Conservation (phyloP, 352 stramenopile species). For the Pelagophyceae sp. region DNA sequence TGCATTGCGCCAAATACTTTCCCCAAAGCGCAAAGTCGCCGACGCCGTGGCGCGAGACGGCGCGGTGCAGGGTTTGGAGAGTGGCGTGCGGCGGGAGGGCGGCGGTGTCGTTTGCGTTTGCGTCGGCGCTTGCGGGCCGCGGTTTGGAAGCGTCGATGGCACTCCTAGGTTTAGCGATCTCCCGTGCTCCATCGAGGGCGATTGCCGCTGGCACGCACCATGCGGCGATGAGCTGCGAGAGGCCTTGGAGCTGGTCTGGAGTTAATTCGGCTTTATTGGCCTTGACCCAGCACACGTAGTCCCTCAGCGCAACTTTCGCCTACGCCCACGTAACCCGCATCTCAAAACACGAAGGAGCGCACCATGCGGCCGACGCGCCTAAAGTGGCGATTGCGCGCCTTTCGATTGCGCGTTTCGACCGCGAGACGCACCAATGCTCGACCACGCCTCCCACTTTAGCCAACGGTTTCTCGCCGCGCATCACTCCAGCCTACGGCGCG, state of each 20-base stretch:
- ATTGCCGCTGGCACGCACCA: background rate
- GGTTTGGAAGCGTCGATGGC: no score
- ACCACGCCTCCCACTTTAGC: background rate
- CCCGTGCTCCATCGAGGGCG: background rate
- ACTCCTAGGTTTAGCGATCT: background rate
- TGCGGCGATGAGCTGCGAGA: background rate
- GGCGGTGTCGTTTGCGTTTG: background rate
- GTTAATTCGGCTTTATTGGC: background rate
- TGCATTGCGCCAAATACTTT: background rate
- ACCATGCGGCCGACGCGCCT: background rate
- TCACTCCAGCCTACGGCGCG: background rate
- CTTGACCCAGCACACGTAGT: background rate
- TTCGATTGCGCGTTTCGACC: no score
- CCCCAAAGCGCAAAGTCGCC: background rate
- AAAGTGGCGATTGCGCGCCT: no score
- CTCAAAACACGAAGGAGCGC: background rate
- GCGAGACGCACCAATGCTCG: no score
- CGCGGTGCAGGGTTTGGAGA: background rate
- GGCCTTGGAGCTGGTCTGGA: background rate
- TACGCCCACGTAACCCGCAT: background rate
- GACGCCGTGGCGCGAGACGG: conserved; percentile 2
- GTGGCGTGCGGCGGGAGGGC: background rate
- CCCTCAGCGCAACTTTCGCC: background rate
- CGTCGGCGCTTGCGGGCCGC: background rate
- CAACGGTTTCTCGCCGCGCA: background rate